phyloP scores from a whole-genome alignment of 1,284 basidiomycete species.

The Apiotrichum gracile region DNA sequence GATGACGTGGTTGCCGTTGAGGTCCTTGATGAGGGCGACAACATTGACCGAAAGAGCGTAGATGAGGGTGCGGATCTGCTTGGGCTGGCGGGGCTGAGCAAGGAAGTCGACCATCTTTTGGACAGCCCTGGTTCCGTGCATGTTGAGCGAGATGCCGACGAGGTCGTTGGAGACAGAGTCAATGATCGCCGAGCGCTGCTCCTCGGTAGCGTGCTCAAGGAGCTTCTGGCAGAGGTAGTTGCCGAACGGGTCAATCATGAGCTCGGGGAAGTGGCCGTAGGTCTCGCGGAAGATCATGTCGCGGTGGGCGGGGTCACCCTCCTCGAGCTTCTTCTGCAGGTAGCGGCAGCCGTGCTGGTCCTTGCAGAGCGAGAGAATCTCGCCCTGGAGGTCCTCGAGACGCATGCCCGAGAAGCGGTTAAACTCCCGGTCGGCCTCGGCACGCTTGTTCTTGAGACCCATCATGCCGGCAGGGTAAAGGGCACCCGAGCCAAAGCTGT shows the following conservation, averaged over 20 bases:
- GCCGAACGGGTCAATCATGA: constrained; percentile 99
- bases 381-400: constrained; percentile 90
- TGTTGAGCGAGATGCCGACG: constrained; percentile 97
- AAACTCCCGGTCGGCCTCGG: constrained; percentile 87
- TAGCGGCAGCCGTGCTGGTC: constrained; percentile 99
- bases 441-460: constrained; percentile 86
- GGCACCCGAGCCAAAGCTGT: constrained; percentile 64
- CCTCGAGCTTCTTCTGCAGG: constrained; percentile 98
- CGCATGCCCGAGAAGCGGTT: constrained; percentile 92
- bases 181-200: constrained; percentile 94
- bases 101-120: constrained; percentile 99
- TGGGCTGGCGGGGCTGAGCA: constrained; percentile 78
- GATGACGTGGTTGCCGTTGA: constrained; percentile 98
- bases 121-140: constrained; percentile 98
- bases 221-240: constrained; percentile 99
- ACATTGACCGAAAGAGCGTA: constrained; percentile 94
- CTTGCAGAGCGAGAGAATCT: constrained; percentile 90
- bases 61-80: constrained; percentile 95
- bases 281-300: constrained; percentile 99
- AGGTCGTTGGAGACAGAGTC: constrained; percentile 96
- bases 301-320: constrained; percentile 85
- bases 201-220: constrained; percentile 94
- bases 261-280: constrained; percentile 93
- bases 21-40: constrained; percentile 98
- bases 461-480: constrained; percentile 70